Evolutionary conservation across 2,329 filamentous ascomycete genomes (phyloP).

Genomic region (Colletotrichum sp.): DNA sequence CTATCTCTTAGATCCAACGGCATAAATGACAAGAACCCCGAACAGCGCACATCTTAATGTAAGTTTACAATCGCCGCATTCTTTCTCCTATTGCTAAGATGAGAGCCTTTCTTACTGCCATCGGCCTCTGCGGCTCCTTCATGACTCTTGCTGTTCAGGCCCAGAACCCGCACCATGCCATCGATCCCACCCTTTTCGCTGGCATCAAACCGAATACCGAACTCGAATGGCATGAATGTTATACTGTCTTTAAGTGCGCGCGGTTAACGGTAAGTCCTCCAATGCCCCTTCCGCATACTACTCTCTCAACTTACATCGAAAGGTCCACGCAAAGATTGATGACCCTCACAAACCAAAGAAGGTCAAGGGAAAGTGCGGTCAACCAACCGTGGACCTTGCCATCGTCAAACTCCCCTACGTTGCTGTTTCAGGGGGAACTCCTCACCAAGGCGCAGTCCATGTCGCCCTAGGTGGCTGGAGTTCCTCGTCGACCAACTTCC

Average conservation of each 20-base stretch:
- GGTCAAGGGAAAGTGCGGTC: background rate
- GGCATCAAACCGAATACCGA: background rate
- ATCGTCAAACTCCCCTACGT: constrained; percentile 4
- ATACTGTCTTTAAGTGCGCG: background rate
- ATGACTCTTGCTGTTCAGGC: background rate
- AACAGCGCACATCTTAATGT: background rate
- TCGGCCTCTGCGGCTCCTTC: background rate
- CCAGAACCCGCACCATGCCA: background rate
- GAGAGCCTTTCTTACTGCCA: background rate
- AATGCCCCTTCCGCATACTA: no score
- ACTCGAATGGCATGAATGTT: constrained; percentile 3
- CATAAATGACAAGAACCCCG: background rate
- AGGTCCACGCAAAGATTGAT: background rate
- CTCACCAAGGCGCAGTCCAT: background rate
- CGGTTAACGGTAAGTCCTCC: no score
- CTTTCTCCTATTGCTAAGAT: background rate
- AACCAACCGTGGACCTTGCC: background rate
- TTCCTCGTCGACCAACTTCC: constrained; percentile 4
- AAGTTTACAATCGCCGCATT: rapidly evolving
- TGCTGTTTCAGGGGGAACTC: background rate
- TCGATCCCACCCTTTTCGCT: background rate
- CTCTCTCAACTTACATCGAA: background rate
- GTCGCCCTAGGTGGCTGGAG: constrained; percentile 2
- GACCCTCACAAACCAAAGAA: background rate
- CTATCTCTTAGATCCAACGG: background rate